phyloP scores from a whole-genome alignment of 2,329 filamentous ascomycete genomes.

The Microdochium paspali region DNA sequence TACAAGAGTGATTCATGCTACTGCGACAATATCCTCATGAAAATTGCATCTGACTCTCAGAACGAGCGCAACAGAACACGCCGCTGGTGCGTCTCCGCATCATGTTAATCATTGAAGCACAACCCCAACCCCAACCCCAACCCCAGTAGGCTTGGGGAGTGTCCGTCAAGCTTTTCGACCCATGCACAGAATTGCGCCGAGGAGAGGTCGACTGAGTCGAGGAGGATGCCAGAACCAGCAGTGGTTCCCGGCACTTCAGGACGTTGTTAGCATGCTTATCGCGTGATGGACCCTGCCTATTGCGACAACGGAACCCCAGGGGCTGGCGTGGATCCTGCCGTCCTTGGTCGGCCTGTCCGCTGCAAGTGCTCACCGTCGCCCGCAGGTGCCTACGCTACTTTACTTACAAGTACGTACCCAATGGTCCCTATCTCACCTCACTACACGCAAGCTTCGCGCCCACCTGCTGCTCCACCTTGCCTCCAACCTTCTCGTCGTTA shows the following conservation, averaged over 20 bases:
- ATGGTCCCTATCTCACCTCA: too few relatives aligned
- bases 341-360: not conserved
- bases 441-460: not conserved
- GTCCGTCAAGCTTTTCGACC: not conserved
- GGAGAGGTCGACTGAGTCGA: not conserved
- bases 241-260: not conserved
- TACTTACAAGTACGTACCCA: too few relatives aligned
- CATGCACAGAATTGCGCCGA: not conserved
- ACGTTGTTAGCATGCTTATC: not conserved
- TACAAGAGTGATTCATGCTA: too few relatives aligned
- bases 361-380: not conserved
- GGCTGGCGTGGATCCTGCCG: too few relatives aligned
- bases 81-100: too few relatives aligned
- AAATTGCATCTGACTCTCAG: too few relatives aligned
- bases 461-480: not conserved
- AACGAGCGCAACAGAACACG: too few relatives aligned
- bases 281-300: not conserved
- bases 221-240: not conserved
- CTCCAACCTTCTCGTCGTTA: not conserved
- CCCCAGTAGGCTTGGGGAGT: not conserved
- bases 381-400: too few relatives aligned
- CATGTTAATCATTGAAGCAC: too few relatives aligned
- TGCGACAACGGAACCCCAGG: not conserved
- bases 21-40: too few relatives aligned
- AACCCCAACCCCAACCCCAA: not conserved